phyloP scores from a whole-genome alignment of 2,329 filamentous ascomycete species.

The Pestalotiopsis sp. region DNA sequence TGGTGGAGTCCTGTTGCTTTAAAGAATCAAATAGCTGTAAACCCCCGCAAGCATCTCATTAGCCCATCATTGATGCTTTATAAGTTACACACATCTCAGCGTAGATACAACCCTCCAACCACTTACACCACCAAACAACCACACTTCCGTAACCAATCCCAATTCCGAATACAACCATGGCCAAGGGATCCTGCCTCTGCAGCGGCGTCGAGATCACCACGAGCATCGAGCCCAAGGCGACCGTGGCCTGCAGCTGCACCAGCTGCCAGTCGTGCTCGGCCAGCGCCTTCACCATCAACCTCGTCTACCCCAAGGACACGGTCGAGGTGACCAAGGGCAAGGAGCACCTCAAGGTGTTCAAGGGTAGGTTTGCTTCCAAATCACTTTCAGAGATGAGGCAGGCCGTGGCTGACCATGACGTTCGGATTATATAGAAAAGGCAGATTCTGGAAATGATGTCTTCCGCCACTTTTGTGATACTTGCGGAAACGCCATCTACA shows the following conservation, averaged over 20 bases:
- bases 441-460: slow-evolving; percentile 15
- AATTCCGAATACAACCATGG: neutral
- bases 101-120: neutral
- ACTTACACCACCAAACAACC: neutral
- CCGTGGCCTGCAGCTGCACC: slow-evolving; percentile 15
- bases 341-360: slow-evolving; percentile 12
- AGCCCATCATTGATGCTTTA: too few relatives aligned
- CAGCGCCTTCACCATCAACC: slow-evolving; percentile 12
- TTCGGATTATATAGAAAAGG: slow-evolving; percentile 1
- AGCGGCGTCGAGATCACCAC: slow-evolving; percentile 11
- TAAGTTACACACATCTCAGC: too few relatives aligned
- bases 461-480: slow-evolving; percentile 15
- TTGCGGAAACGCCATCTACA: slow-evolving; percentile 14
- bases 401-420: neutral
- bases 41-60: too few relatives aligned
- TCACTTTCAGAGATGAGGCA: neutral
- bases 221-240: slow-evolving; percentile 9
- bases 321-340: slow-evolving; percentile 12
- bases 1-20: too few relatives aligned
- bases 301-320: slow-evolving; percentile 14
- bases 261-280: slow-evolving; percentile 14
- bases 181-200: slow-evolving; percentile 15
- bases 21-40: too few relatives aligned
- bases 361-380: slow-evolving; percentile 6
- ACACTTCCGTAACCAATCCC: neutral